Evolutionary conservation across 805 yeast genomes (phyloP).

Genomic region (Pichia insulana): DNA sequence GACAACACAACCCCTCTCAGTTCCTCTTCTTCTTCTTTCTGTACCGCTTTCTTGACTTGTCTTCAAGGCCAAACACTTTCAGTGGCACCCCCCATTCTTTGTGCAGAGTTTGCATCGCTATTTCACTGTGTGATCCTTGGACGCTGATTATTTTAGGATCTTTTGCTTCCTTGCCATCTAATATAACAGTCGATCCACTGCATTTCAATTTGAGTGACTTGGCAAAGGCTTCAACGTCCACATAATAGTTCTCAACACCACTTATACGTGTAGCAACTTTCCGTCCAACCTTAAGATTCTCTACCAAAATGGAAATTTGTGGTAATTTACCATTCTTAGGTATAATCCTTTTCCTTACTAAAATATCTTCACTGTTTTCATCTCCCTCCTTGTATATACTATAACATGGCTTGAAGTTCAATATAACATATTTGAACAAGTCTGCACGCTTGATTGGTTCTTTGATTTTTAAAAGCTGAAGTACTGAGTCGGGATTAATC

Average conservation of each 20-base stretch:
- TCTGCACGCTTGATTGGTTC: constrained; percentile 20
- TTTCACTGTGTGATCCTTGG: constrained; percentile 80
- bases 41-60: not conserved
- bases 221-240: constrained; percentile 59
- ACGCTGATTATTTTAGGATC: constrained; percentile 63
- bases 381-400: constrained; percentile 8
- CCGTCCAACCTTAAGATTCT: constrained; percentile 74
- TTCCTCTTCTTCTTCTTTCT: not conserved
- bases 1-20: too few species aligned
- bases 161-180: constrained; percentile 42
- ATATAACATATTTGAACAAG: not conserved
- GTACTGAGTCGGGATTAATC: constrained; percentile 45
- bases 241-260: constrained; percentile 58
- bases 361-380: constrained; percentile 16
- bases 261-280: constrained; percentile 68
- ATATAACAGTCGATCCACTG: constrained; percentile 80
- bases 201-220: constrained; percentile 67
- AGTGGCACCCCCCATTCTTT: constrained; percentile 54
- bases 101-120: constrained; percentile 48
- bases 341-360: constrained; percentile 17
- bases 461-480: constrained; percentile 33
- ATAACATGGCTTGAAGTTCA: constrained; percentile 10
- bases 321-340: constrained; percentile 64
- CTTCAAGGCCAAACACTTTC: constrained; percentile 28
- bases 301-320: constrained; percentile 48